Evolutionary conservation across 2,329 filamentous ascomycete genomes (phyloP), one percentile per base, ranked within the genome.

Genomic region (Teratosphaeria destructans): DNA sequence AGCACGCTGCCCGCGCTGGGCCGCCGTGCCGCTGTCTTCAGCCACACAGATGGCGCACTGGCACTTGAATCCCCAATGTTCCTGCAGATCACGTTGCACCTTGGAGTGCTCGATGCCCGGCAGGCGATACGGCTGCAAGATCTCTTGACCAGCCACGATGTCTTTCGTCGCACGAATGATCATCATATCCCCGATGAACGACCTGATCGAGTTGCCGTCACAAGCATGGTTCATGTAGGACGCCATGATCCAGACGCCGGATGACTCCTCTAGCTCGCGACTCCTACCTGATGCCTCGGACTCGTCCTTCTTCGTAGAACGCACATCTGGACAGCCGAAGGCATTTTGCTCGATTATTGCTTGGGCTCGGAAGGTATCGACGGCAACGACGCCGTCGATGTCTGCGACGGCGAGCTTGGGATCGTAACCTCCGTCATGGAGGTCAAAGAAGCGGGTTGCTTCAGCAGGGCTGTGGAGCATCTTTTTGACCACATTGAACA

Each of bases 171-270:
- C 81, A 7, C 79, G 78, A 26, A 83, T 56, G 7, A 83, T 73
- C 62, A 76, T 73, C 72, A 84, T 75, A 63, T 85, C 81, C 2
- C 81, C 81, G 43, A 84, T 80, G 65, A 82, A 83, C 0, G 75
- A 68, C 16, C 78, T 78, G 0, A 60, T 61, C 19, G 75, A 76
- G 63, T 82, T 84, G 10, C 67, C 66, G 4, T 74, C 19, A 65
- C 82, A 85, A 11, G 74, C 75, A 62, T 84, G 81, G 60, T 85
- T 84, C 62, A 82, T 76, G 58, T 74, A 72, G 0, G 81, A 80
- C 3, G 79, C 77, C 1, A 72, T 60, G 2, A 71, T 59, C 80
- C 81, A 85, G 12, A 83, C 59, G 0, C 81, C 81, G 8, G 35
- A 23, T 16, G 34, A 49, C 27, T 23, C 49, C 16, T n/a, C 3